Percentiles rank a stretch among this genome's conserved stretches.
phyloP scores from a whole-genome alignment of 1,139 yeast species.

The Candida albicans region DNA sequence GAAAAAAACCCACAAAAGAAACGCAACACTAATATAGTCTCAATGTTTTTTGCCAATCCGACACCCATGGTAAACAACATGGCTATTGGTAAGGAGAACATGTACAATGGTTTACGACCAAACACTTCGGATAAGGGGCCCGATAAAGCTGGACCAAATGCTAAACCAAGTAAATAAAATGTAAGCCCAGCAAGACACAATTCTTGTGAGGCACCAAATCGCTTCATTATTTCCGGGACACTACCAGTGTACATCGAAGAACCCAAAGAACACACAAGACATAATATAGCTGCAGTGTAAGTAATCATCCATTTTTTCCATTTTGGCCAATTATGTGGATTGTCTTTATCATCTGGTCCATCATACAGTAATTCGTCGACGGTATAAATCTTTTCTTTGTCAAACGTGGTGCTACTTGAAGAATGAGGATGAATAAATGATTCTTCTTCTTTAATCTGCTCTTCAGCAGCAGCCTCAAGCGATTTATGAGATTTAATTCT shows the following conservation, averaged over 20 bases:
- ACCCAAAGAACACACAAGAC: conserved; percentile 70
- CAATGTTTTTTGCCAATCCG: conserved; percentile 59
- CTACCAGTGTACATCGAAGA: conserved; percentile 69
- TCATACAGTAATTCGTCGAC: conserved; percentile 60
- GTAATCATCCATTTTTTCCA: conserved; percentile 66
- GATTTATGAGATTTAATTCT: conserved; percentile 20
- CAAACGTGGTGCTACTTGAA: neutral
- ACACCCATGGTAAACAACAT: conserved; percentile 79
- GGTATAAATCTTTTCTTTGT: conserved; percentile 20
- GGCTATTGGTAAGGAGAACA: conserved; percentile 60
- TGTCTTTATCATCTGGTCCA: conserved; percentile 53
- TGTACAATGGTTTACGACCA: conserved; percentile 67
- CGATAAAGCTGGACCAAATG: conserved; percentile 71
- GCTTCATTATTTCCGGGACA: conserved; percentile 48
- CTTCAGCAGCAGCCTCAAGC: conserved; percentile 17
- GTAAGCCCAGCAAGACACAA: conserved; percentile 67
- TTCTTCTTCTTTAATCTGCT: conserved; percentile 10
- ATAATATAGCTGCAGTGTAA: conserved; percentile 58
- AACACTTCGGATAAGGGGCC: conserved; percentile 77
- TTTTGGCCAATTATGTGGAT: conserved; percentile 66
- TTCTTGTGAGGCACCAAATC: conserved; percentile 55
- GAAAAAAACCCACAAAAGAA: conserved; percentile 80
- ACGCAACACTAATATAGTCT: conserved; percentile 63
- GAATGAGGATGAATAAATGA: neutral
- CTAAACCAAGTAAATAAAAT: conserved; percentile 68